phyloP scores from a whole-genome alignment of 1,139 yeast species.

The Blastobotrys persicus region DNA sequence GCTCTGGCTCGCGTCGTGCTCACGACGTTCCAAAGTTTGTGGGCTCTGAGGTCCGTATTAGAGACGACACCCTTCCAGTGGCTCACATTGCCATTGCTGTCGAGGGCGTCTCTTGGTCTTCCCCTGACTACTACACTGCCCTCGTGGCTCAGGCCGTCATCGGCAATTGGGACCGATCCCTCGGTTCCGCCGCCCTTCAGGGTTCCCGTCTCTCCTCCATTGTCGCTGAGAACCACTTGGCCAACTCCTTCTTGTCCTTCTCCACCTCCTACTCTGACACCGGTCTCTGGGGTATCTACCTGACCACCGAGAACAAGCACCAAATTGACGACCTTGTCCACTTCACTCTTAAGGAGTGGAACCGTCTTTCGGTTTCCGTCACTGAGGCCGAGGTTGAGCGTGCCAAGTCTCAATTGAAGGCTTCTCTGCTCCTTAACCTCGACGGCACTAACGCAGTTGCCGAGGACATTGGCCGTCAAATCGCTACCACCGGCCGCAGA shows the following conservation, averaged over 20 bases:
- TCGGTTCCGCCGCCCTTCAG: conserved; percentile 82
- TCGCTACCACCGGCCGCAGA: conserved; percentile 90
- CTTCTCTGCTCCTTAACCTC: conserved; percentile 79
- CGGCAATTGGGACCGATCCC: conserved; percentile 96
- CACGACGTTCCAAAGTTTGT: conserved; percentile 70
- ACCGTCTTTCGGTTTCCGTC: conserved; percentile 75
- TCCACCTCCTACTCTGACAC: conserved; percentile 97
- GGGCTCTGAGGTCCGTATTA: conserved; percentile 83
- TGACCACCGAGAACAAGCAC: conserved; percentile 73
- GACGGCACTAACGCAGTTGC: conserved; percentile 97
- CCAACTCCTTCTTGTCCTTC: conserved; percentile 93
- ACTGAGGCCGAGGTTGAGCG: conserved; percentile 86
- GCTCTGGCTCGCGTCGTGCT: conserved; percentile 61
- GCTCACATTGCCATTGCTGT: conserved; percentile 92
- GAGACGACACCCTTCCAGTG: conserved; percentile 79
- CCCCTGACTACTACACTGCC: conserved; percentile 93
- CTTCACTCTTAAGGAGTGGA: conserved; percentile 85
- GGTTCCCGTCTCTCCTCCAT: conserved; percentile 84
- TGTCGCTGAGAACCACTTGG: conserved; percentile 72
- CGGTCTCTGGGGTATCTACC: conserved; percentile 95
- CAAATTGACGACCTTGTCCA: conserved; percentile 66
- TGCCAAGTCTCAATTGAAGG: conserved; percentile 92
- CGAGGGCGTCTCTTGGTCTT: conserved; percentile 98
- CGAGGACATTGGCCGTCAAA: conserved; percentile 96
- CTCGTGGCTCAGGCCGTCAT: conserved; percentile 94